Percentiles rank a stretch among this genome's conserved stretches.
Evolutionary conservation across 441 rosid species (phyloP).

Genomic region (Populus hybrid): DNA sequence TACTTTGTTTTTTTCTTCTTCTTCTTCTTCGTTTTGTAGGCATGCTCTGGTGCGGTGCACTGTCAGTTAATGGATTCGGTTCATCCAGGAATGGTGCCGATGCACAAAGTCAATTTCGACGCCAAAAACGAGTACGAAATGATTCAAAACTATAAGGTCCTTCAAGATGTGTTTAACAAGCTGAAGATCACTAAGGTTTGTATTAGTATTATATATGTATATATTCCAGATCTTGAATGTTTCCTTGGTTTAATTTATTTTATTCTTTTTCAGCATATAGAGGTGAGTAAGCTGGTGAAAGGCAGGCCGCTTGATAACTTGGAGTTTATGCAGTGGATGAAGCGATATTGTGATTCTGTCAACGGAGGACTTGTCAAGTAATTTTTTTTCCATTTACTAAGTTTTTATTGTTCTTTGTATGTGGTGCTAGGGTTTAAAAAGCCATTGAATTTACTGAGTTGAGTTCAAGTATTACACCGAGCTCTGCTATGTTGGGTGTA

Average conservation of each 20-base stretch:
- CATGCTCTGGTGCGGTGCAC: conserved; percentile 83
- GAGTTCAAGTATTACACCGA: too few relatives aligned
- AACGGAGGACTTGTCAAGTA: conserved; percentile 58
- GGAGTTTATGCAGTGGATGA: conserved; percentile 99
- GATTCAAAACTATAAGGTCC: conserved; percentile 95
- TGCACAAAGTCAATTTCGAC: conserved; percentile 27
- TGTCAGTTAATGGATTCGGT: conserved; percentile 64
- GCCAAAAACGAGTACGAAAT: conserved; percentile 60
- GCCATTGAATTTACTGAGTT: too few relatives aligned
- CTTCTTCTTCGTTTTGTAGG: too few relatives aligned
- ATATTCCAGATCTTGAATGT: not conserved
- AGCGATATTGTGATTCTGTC: conserved; percentile 83
- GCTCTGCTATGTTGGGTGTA: too few relatives aligned
- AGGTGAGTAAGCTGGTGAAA: conserved; percentile 83
- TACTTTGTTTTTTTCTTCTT: too few relatives aligned
- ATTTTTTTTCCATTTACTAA: not conserved
- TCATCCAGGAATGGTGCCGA: too few relatives aligned
- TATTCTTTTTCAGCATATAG: conserved; percentile 53
- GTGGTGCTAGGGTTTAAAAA: not conserved
- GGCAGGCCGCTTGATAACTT: conserved; percentile 93
- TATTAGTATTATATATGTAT: not conserved
- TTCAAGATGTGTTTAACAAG: conserved; percentile 92
- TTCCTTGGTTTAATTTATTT: not conserved
- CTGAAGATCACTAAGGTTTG: conserved; percentile 90
- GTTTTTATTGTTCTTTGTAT: too few relatives aligned